Evolutionary conservation across 2,329 filamentous ascomycete genomes (phyloP).

Genomic region (Emericellopsis cladophorae): DNA sequence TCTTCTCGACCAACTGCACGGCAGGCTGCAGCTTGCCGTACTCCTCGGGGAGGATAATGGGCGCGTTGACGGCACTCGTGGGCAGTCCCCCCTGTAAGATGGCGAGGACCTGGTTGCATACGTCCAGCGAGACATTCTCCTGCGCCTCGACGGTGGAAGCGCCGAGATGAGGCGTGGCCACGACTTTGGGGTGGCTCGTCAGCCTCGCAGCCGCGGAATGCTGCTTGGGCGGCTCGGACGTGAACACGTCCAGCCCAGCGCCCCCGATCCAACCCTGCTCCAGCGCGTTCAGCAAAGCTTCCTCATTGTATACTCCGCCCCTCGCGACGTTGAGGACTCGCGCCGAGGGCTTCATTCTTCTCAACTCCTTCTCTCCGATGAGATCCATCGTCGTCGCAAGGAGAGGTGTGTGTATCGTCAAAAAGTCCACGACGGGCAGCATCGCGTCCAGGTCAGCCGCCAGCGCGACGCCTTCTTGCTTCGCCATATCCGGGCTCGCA

Average conservation of each 20-base stretch:
- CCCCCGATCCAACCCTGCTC: conserved; percentile 61
- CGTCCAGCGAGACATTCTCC: conserved; percentile 72
- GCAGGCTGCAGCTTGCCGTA: conserved; percentile 68
- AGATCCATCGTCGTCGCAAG: conserved; percentile 66
- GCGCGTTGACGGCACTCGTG: conserved; percentile 67
- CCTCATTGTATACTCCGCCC: conserved; percentile 70
- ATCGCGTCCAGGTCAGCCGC: conserved; percentile 44
- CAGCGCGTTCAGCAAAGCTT: conserved; percentile 56
- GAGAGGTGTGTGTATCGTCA: conserved; percentile 72
- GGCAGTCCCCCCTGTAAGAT: conserved; percentile 63
- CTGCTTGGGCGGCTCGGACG: conserved; percentile 50
- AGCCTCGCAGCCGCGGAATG: conserved; percentile 48
- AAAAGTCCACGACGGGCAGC: conserved; percentile 56
- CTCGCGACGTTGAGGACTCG: conserved; percentile 69
- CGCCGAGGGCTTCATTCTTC: conserved; percentile 60
- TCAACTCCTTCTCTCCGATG: conserved; percentile 53
- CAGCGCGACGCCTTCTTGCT: conserved; percentile 52
- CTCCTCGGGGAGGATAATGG: conserved; percentile 69
- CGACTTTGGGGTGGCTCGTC: conserved; percentile 56
- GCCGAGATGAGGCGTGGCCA: conserved; percentile 69
- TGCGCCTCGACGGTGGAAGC: conserved; percentile 74
- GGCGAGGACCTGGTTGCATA: conserved; percentile 66
- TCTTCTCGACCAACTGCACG: conserved; percentile 63
- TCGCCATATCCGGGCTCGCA: conserved; percentile 59
- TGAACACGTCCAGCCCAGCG: conserved; percentile 72